These are phyloP conservation scores for Cystoisospora suis DNA, from an alignment of 169 alveolate species.

Conservation along the genomic window DNA sequence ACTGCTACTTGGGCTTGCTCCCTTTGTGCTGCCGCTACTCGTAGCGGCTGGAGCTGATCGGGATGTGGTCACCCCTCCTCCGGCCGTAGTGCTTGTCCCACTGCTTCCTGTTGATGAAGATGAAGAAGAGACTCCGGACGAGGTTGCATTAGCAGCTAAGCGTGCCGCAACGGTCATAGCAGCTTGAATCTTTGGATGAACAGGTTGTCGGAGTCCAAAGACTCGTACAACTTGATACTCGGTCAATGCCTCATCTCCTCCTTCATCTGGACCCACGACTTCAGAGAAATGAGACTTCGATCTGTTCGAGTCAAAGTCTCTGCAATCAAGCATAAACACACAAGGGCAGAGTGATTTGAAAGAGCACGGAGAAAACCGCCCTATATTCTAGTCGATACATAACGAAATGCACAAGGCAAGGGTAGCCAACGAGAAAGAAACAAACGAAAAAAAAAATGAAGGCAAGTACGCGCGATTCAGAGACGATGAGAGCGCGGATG, in stretches of 20 bases:
- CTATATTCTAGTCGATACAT: too few species aligned
- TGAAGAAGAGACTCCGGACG: slow-evolving; percentile 26
- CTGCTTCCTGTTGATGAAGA: neutral
- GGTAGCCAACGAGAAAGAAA: too few species aligned
- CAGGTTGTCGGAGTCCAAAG: slow-evolving; percentile 49
- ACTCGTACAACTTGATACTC: slow-evolving; percentile 72
- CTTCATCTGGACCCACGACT: slow-evolving; percentile 73
- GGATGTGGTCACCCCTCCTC: too few species aligned
- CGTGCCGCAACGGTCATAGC: slow-evolving; percentile 58
- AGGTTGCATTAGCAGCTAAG: slow-evolving; percentile 50
- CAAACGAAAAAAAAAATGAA: neutral
- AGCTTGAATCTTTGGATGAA: slow-evolving; percentile 36
- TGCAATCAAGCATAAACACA: neutral
- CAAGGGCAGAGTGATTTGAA: neutral
- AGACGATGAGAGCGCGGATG: too few species aligned
- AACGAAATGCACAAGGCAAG: too few species aligned
- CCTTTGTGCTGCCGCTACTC: slow-evolving; percentile 55
- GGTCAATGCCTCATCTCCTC: slow-evolving; percentile 78
- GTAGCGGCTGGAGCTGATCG: slow-evolving; percentile 25
- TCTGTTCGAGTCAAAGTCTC: slow-evolving; percentile 70
- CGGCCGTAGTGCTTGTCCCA: neutral
- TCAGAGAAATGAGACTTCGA: slow-evolving; percentile 74
- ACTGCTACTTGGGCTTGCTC: slow-evolving; percentile 19
- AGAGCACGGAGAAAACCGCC: too few species aligned
- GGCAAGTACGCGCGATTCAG: neutral